Evolutionary conservation across 345 rosid genomes (phyloP).

Genomic region (Boechera divaricarpa): DNA sequence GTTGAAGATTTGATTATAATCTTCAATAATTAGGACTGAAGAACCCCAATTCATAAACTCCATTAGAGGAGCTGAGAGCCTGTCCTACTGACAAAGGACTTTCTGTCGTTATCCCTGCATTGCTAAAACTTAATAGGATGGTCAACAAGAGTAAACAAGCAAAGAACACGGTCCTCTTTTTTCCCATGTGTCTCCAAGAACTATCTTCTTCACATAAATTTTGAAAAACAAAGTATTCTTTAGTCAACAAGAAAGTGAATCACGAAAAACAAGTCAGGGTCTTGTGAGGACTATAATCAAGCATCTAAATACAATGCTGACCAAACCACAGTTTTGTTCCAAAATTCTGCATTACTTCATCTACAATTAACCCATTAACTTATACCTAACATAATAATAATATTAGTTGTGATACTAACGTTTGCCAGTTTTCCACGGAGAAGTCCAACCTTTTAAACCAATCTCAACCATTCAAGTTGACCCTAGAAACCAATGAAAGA

Average conservation of each 20-base stretch:
- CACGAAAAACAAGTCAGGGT: neutral
- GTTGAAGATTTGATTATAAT: too few relatives aligned
- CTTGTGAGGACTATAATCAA: slow-evolving; percentile 12
- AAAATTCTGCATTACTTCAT: neutral
- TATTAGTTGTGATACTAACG: neutral
- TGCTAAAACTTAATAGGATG: too few relatives aligned
- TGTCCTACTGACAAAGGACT: too few relatives aligned
- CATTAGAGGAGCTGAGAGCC: too few relatives aligned
- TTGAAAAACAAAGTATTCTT: neutral
- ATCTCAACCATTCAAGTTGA: neutral
- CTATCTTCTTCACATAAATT: neutral
- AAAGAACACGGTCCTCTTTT: neutral
- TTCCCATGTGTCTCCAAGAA: slow-evolving; percentile 26
- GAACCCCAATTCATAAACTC: too few relatives aligned
- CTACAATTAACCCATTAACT: neutral
- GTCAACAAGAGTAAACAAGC: too few relatives aligned
- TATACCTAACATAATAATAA: neutral
- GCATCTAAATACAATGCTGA: neutral
- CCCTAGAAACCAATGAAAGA: neutral
- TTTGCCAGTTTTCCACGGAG: neutral
- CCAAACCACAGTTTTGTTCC: slow-evolving; percentile 4
- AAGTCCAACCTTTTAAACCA: neutral
- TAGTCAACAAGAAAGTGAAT: neutral
- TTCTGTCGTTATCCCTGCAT: too few relatives aligned
- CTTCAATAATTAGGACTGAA: too few relatives aligned